These are phyloP conservation scores for Panaeolus papilionaceus DNA, from an alignment of 768 basidiomycete genomes.

Conservation along the genomic window DNA sequence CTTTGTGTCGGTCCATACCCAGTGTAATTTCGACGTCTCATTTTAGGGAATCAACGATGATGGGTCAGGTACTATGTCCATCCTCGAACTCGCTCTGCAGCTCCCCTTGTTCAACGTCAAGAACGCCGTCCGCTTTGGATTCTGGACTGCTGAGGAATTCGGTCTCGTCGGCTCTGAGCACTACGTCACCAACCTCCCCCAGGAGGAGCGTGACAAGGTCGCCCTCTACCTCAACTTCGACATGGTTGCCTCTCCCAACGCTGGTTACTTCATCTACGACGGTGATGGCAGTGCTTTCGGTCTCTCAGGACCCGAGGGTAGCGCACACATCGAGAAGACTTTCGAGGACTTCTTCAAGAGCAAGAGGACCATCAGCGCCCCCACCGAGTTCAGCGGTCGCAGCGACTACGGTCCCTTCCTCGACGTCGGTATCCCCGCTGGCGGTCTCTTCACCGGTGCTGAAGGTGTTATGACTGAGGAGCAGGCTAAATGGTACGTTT, in stretches of 20 bases:
- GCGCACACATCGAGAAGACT: slow-evolving; percentile 36
- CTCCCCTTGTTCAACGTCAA: slow-evolving; percentile 35
- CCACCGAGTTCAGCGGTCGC: slow-evolving; percentile 33
- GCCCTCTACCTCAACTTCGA: slow-evolving; percentile 43
- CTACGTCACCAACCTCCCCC: slow-evolving; percentile 35
- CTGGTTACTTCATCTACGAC: slow-evolving; percentile 35
- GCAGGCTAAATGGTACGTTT: slow-evolving; percentile 30
- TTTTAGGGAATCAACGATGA: slow-evolving; percentile 38
- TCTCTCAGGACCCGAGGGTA: slow-evolving; percentile 36
- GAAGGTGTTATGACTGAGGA: slow-evolving; percentile 36
- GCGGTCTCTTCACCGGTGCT: slow-evolving; percentile 38
- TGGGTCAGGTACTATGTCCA: slow-evolving; percentile 36
- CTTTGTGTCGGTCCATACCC: background rate
- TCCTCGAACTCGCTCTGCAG: slow-evolving; percentile 37
- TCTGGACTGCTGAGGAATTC: slow-evolving; percentile 41
- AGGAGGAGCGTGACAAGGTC: slow-evolving; percentile 32
- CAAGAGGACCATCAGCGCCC: slow-evolving; percentile 29
- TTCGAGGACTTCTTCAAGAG: slow-evolving; percentile 34
- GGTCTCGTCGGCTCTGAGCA: slow-evolving; percentile 38
- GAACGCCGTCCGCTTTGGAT: slow-evolving; percentile 39
- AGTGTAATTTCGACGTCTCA: background rate
- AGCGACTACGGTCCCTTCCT: slow-evolving; percentile 41
- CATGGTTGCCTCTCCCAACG: slow-evolving; percentile 42
- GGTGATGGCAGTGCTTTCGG: slow-evolving; percentile 38
- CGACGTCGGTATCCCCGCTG: slow-evolving; percentile 36